Percentiles rank a stretch among this genome's conserved stretches.
Evolutionary conservation across 192 early-diverging fungal species (phyloP).

Genomic region (Phycomyces blakesleeanus): DNA sequence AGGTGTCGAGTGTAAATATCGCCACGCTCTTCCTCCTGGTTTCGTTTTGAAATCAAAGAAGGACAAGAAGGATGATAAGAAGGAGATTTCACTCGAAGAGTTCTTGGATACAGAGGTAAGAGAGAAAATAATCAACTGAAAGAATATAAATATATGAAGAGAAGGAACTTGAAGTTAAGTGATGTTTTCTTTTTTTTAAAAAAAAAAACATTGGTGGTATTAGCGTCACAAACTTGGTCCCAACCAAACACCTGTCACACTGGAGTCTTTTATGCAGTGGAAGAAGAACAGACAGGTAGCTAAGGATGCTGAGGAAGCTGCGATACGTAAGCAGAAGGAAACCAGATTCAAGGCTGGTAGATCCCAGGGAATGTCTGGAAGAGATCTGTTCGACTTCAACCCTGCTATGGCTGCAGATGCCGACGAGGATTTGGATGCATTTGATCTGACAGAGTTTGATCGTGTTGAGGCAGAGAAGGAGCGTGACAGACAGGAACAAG

Average conservation of each 20-base stretch:
- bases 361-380: conserved; percentile 91
- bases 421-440: conserved; percentile 76
- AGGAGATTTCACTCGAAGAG: conserved; percentile 91
- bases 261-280: conserved; percentile 90
- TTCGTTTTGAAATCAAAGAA: conserved; percentile 93
- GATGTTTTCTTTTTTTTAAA: too few relatives aligned
- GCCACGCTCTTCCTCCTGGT: conserved; percentile 94
- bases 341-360: conserved; percentile 81
- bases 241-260: conserved; percentile 92
- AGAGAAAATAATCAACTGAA: too few relatives aligned
- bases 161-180: too few relatives aligned
- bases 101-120: conserved; percentile 93
- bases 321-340: conserved; percentile 76
- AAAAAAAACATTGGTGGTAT: background rate
- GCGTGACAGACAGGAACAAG: conserved; percentile 25
- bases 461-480: conserved; percentile 58
- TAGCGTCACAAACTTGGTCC: conserved; percentile 90
- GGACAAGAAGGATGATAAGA: conserved; percentile 73
- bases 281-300: conserved; percentile 80
- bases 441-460: conserved; percentile 75
- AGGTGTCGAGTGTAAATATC: conserved; percentile 87
- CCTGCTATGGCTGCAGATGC: conserved; percentile 72
- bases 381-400: conserved; percentile 97
- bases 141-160: too few relatives aligned
- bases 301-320: conserved; percentile 61